Conservation (phyloP, 495 filamentous ascomycete genomes). For the Lasiosphaeriaceae sp. region DNA sequence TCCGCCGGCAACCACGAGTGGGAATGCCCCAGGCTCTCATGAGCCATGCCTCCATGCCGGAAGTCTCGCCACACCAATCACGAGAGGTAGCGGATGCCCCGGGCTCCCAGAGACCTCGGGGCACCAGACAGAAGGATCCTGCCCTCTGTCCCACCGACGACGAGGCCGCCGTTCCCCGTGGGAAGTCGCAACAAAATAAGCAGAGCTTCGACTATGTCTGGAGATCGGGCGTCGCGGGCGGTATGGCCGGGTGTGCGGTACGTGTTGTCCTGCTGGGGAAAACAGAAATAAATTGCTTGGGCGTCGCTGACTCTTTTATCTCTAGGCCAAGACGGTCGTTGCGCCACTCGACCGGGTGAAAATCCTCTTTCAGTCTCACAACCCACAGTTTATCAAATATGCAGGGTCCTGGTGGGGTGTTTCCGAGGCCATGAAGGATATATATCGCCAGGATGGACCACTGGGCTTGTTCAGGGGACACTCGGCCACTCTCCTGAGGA, state of each 20-base stretch:
- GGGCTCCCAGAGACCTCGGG: constrained; percentile 12
- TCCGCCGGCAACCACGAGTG: constrained; percentile 19
- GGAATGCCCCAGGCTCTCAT: constrained; percentile 48
- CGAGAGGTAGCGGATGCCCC: constrained; percentile 27
- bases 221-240: constrained; percentile 78
- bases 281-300: not conserved
- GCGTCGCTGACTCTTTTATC: not conserved
- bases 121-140: constrained; percentile 16
- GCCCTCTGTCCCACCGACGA: constrained; percentile 35
- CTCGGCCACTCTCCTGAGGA: constrained; percentile 87
- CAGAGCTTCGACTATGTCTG: constrained; percentile 78
- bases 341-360: constrained; percentile 96
- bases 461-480: constrained; percentile 86
- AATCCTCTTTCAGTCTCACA: constrained; percentile 95
- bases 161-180: constrained; percentile 30
- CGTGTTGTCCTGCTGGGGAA: constrained; percentile 22
- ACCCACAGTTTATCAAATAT: constrained; percentile 90
- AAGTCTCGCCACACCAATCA: constrained; percentile 34
- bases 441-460: constrained; percentile 69
- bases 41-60: constrained; percentile 44
- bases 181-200: constrained; percentile 48
- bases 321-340: constrained; percentile 89
- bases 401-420: constrained; percentile 82
- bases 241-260: constrained; percentile 83
- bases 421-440: constrained; percentile 71